Evolutionary conservation across 164 flowering plant genomes (phyloP).

Genomic region (Vitis riparia): DNA sequence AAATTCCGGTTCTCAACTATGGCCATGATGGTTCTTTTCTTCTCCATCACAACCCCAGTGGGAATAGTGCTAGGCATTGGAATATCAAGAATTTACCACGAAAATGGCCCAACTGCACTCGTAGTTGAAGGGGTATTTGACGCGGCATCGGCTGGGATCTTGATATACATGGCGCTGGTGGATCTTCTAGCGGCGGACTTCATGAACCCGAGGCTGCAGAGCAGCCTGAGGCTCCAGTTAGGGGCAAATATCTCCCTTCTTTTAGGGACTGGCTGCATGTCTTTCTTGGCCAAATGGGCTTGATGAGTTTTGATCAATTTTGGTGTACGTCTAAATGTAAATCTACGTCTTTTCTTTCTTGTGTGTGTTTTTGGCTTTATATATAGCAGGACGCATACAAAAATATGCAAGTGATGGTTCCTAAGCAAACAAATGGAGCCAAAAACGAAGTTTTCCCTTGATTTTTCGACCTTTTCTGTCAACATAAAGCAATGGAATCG

Average conservation of each 20-base stretch:
- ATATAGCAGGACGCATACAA: no score
- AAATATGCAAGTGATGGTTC: no score
- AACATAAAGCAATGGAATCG: no score
- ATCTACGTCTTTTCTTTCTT: no score
- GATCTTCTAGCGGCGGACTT: slow-evolving; percentile 55
- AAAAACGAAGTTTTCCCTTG: no score
- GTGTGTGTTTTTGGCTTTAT: no score
- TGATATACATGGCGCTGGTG: slow-evolving; percentile 61
- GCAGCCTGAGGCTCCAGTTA: slow-evolving; percentile 34
- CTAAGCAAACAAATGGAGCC: no score
- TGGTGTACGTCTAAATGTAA: no score
- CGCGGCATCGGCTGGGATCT: slow-evolving; percentile 52
- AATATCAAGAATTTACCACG: slow-evolving; percentile 36
- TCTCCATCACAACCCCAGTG: slow-evolving; percentile 54
- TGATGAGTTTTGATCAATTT: slow-evolving; percentile 6
- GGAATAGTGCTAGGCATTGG: slow-evolving; percentile 55
- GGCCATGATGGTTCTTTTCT: slow-evolving; percentile 41
- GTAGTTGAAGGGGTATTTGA: slow-evolving; percentile 46
- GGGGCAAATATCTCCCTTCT: slow-evolving; percentile 42
- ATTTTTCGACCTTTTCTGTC: no score
- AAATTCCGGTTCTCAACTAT: slow-evolving; percentile 34
- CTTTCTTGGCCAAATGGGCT: slow-evolving; percentile 58
- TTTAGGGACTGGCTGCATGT: slow-evolving; percentile 49
- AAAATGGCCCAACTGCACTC: slow-evolving; percentile 36
- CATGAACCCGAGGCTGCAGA: slow-evolving; percentile 48